A percentile compares a stretch with the other conserved stretches of the same genome.
phyloP scores from a whole-genome alignment of 164 flowering plant genomes.

The Annona cherimola region DNA sequence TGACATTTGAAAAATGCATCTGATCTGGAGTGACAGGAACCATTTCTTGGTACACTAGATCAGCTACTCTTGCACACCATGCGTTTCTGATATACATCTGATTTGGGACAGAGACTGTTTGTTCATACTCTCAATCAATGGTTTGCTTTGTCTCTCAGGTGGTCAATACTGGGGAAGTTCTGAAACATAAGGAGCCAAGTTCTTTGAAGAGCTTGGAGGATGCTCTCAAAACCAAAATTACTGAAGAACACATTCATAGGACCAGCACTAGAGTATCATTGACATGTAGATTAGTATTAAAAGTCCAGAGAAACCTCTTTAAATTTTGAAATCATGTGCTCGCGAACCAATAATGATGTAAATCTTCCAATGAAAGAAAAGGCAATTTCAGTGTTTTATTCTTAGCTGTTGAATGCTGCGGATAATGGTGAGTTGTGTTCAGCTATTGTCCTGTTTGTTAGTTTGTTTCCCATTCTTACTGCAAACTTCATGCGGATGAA shows the following conservation, averaged over 20 bases:
- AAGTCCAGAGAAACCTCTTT: constrained; percentile 69
- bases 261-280: constrained; percentile 57
- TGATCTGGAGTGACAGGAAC: too few species aligned
- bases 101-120: too few species aligned
- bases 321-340: constrained; percentile 34
- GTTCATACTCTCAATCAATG: too few species aligned
- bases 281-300: constrained; percentile 68
- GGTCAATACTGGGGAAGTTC: constrained; percentile 39
- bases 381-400: not conserved
- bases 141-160: constrained; percentile 35
- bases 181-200: constrained; percentile 13
- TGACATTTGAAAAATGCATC: too few species aligned
- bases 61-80: too few species aligned
- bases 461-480: too few species aligned
- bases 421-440: not conserved
- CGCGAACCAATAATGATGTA: not conserved
- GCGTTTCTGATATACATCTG: too few species aligned
- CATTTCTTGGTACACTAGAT: too few species aligned
- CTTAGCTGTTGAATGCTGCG: not conserved
- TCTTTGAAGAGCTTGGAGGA: constrained; percentile 11
- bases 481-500: too few species aligned
- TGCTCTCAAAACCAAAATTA: constrained; percentile 5
- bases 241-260: constrained; percentile 36
- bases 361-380: not conserved
- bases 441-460: too few species aligned